Evolutionary conservation across 1,284 basidiomycete genomes (phyloP), one percentile per base, ranked within the genome.

Genomic region (Ceratobasidium sp.): DNA sequence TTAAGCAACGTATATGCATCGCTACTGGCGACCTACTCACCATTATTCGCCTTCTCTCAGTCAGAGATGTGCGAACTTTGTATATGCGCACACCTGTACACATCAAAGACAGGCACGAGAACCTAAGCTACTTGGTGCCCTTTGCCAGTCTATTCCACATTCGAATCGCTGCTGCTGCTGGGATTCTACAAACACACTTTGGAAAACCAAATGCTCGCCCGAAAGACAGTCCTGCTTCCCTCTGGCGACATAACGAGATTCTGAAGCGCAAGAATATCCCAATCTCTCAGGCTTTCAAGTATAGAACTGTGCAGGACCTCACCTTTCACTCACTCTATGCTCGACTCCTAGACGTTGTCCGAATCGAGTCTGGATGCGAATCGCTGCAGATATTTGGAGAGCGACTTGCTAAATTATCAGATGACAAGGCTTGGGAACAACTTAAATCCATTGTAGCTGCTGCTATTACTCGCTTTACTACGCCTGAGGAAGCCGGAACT

Each of bases 251-350:
- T 38, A 56, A 56, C 33, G 54, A 56, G 7, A 3, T 56, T 3
- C 30, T 56, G 14, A 56, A 56, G 54, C 54, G 54, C 2, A 33
- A 56, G 25, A 56, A 56, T 16, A 38, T 56, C 3, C 18, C 48
- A 8, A 51, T 51, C 18, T 23, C 18, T 3, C 54, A 56, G 54
- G 8, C 54, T 18, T 6, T 36, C 16, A 60, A 60, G 9, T 60
- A 60, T 40, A 60, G 58, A n/a, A 60, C 40, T 12, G n/a, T 21
- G 14, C 58, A 60, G 21, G 58, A 60, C 8, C 58, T 60, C 11
- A 44, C 33, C 3, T 60, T 60, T 28, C 58, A 60, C 58, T 60
- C 58, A 7, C 58, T 60, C 8, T 60, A 60, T 60, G 58, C 58
- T 42, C 36, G 58, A 9, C 18, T 60, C 6, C 21, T 58, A 9